Evolutionary conservation across 2,329 filamentous ascomycete species (phyloP).

Genomic region (Diplodia seriata): DNA sequence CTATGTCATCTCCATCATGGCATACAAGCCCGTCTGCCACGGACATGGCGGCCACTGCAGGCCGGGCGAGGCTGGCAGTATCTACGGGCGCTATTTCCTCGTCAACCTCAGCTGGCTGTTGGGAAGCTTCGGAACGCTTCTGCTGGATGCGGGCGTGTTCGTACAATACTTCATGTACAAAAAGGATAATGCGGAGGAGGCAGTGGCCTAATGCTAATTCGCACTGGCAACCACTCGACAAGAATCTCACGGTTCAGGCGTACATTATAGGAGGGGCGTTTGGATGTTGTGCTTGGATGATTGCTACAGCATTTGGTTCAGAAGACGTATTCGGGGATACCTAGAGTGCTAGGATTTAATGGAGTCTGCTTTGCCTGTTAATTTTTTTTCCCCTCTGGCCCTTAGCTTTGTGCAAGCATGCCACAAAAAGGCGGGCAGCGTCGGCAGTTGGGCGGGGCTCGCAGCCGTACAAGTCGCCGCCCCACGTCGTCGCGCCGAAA

Average conservation of each 20-base stretch:
- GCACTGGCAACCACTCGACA: not conserved
- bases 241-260: not conserved
- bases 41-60: slow-evolving; percentile 58
- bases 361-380: not conserved
- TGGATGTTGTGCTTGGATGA: not conserved
- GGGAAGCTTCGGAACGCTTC: slow-evolving; percentile 84
- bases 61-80: slow-evolving; percentile 66
- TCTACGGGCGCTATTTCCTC: slow-evolving; percentile 83
- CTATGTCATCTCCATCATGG: slow-evolving; percentile 89
- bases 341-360: not conserved
- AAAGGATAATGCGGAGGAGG: slow-evolving; percentile 41
- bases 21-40: slow-evolving; percentile 78
- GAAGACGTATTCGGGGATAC: not conserved
- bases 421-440: not conserved
- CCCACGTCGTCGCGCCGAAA: slow-evolving; percentile 20
- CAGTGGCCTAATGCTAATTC: not conserved
- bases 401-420: not conserved
- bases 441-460: slow-evolving; percentile 22
- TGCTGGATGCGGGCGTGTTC: slow-evolving; percentile 87
- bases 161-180: slow-evolving; percentile 89
- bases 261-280: not conserved
- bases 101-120: slow-evolving; percentile 92
- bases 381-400: not conserved
- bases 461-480: slow-evolving; percentile 13
- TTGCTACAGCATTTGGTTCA: no score